These are phyloP conservation scores for Cladosporium cucumerinum DNA, from an alignment of 2,329 filamentous ascomycete genomes.

Conservation along the genomic window DNA sequence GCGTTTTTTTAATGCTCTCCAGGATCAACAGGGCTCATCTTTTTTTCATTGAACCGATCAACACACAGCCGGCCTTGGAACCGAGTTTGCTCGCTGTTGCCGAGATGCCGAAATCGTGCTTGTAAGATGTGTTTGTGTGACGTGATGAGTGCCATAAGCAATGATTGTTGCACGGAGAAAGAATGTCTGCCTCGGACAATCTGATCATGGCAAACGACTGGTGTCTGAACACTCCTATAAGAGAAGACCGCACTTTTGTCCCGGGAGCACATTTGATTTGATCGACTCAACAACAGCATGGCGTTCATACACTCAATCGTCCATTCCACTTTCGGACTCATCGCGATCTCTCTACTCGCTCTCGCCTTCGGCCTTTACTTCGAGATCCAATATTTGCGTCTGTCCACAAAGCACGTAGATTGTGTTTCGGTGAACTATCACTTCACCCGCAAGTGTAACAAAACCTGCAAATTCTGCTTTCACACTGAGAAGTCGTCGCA, in stretches of 20 bases:
- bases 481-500: conserved; percentile 52
- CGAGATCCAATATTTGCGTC: conserved; percentile 24
- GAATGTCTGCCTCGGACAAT: background rate
- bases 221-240: background rate
- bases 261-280: no score
- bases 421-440: conserved; percentile 48
- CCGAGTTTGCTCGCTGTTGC: background rate
- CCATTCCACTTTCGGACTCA: background rate
- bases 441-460: conserved; percentile 49
- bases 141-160: background rate
- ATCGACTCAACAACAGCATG: background rate
- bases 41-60: background rate
- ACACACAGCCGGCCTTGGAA: background rate
- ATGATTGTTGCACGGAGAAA: background rate
- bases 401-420: background rate
- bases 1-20: no score
- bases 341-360: background rate
- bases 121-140: background rate
- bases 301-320: background rate
- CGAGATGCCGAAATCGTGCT: background rate
- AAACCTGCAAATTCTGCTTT: conserved; percentile 55
- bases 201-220: background rate
- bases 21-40: background rate
- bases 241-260: no score
- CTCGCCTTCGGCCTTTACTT: background rate